Evolutionary conservation across 495 filamentous ascomycete genomes (phyloP), one percentile per base, ranked within the genome.

Genomic region (Tuber magnatum): DNA sequence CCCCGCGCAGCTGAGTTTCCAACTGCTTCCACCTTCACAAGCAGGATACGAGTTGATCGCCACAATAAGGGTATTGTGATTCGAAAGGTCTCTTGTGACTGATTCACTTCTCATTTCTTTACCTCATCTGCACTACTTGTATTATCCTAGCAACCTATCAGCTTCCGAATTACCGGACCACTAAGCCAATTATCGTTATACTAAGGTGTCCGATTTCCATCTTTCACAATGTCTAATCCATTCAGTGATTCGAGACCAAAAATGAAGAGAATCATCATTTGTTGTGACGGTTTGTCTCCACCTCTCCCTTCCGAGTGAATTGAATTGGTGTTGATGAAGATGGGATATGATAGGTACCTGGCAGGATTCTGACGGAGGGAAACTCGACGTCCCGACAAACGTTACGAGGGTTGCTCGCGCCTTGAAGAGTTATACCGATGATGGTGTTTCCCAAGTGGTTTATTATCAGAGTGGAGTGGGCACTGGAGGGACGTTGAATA

Each of bases 391-490:
- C 16, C 86, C 86, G 12, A 86, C 86, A 18, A 89, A 89, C 71
- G 85, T 89, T 48, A 87, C 86, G 38, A 85, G 86, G 24, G 83
- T 88, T 73, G 84, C 84, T 2, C 84, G 87, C 40, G 85, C 85
- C 20, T 71, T 84, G 10, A 78, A 75, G 56, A 68, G 81, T 82
- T 80, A 82, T 77, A 69, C 84, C 76, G 76, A 78, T 35, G 73
- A 81, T 71, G 70, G 85, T 78, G 81, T 83, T 77, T 68, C 75
- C 22, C 80, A 86, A 83, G 83, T 88, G 69, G 84, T 87, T 61
- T 87, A 85, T 72, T 89, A 89, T 75, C 86, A 88, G 48, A 84
- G 85, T 40, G 88, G 88, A 28, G 84, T 88, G 68, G 88, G 88
- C 32, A 85, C 85, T 18, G 84, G 83, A 22, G 85, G 86, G 35